Evolutionary conservation across 768 basidiomycete genomes (phyloP).

Genomic region (Mycena vitilis): DNA sequence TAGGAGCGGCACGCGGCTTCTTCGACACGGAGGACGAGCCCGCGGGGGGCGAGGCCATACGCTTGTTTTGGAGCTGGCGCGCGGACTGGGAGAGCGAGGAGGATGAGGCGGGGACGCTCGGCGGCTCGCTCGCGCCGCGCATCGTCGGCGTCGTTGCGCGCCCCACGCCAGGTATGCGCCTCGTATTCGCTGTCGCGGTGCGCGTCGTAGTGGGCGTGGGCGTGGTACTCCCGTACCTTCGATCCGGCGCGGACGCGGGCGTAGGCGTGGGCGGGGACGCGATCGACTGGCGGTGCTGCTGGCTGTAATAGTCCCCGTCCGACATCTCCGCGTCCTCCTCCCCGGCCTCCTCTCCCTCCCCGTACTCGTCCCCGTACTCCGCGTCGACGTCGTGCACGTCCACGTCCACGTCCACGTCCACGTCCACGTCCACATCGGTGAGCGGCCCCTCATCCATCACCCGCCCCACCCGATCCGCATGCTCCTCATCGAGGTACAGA

Average conservation of each 20-base stretch:
- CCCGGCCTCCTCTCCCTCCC: too few species aligned
- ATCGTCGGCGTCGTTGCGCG: constrained; percentile 30
- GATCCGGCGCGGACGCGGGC: constrained; percentile 15
- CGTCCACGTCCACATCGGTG: constrained; percentile 70
- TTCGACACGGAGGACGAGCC: constrained; percentile 47
- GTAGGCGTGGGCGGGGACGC: neutral
- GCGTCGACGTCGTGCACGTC: too few species aligned
- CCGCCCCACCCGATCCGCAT: constrained; percentile 55
- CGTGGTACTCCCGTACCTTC: constrained; percentile 37
- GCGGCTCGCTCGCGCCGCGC: constrained; percentile 53
- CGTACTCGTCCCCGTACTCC: too few species aligned
- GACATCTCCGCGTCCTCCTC: constrained; percentile 75
- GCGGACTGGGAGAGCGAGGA: constrained; percentile 44
- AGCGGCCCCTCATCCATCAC: constrained; percentile 82
- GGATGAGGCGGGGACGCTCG: constrained; percentile 48
- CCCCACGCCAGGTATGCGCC: constrained; percentile 35
- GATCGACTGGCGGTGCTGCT: constrained; percentile 41
- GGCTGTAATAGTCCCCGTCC: constrained; percentile 51
- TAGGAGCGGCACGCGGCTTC: constrained; percentile 58
- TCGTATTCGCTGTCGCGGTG: constrained; percentile 39
- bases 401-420: too few species aligned
- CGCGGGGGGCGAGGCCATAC: constrained; percentile 37
- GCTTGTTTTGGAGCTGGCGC: constrained; percentile 47
- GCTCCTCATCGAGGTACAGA: constrained; percentile 75
- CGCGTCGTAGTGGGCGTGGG: constrained; percentile 41